Percentiles rank a stretch among this genome's conserved stretches.
Conservation (phyloP, 2,329 filamentous ascomycete species). For the Phoma sp. region DNA sequence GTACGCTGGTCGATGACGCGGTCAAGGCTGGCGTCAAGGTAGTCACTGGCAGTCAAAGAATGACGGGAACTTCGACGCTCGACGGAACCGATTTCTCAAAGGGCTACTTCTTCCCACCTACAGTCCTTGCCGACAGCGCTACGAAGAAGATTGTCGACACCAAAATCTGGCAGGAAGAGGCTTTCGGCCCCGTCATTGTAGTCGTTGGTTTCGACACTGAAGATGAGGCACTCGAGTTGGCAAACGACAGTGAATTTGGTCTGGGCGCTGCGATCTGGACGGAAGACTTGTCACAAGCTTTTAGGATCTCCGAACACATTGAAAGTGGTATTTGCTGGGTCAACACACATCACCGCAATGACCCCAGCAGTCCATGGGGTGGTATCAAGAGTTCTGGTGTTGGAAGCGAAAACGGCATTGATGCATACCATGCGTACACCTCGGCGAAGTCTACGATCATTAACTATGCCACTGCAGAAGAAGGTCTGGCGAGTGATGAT, state of each 20-base stretch:
- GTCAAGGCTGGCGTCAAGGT: conserved; percentile 48
- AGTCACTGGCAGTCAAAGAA: conserved; percentile 57
- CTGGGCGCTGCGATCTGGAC: conserved; percentile 60
- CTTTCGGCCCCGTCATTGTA: conserved; percentile 60
- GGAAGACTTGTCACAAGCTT: conserved; percentile 56
- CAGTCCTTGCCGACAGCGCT: conserved; percentile 45
- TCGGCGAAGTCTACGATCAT: conserved; percentile 70
- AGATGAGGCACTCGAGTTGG: conserved; percentile 54
- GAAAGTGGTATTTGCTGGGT: conserved; percentile 57
- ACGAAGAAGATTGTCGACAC: conserved; percentile 43
- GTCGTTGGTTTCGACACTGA: conserved; percentile 56
- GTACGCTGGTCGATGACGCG: conserved; percentile 45
- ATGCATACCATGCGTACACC: conserved; percentile 53
- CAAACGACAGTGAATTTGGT: conserved; percentile 59
- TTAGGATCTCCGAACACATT: conserved; percentile 54
- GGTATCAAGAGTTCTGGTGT: conserved; percentile 67
- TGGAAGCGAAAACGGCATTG: conserved; percentile 74
- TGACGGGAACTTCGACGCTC: conserved; percentile 56
- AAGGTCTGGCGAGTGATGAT: conserved; percentile 61
- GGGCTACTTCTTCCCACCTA: conserved; percentile 58
- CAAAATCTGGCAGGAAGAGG: conserved; percentile 54
- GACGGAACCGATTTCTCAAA: conserved; percentile 60
- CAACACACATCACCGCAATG: conserved; percentile 70
- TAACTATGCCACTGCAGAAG: conserved; percentile 67
- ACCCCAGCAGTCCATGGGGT: conserved; percentile 74